Conservation (phyloP, 495 filamentous ascomycete species). For the Tuber aestivum region DNA sequence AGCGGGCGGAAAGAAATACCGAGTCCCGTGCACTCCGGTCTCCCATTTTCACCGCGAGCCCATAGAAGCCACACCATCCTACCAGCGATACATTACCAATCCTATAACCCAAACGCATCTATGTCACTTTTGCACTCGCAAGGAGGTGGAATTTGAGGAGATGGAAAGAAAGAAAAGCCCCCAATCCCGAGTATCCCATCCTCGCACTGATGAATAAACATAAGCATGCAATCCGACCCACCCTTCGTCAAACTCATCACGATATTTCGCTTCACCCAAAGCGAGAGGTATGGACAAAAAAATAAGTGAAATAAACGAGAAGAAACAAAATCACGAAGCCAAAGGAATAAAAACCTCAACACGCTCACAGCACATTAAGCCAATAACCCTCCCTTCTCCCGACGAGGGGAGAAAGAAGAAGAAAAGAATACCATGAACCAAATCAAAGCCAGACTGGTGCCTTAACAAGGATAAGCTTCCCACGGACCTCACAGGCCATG, state of each 20-base stretch:
- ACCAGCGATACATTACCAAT: neutral
- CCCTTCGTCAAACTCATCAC: slow-evolving; percentile 9
- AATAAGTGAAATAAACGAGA: slow-evolving; percentile 7
- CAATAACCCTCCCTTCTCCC: neutral
- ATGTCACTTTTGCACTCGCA: neutral
- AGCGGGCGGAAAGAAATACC: neutral
- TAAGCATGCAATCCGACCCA: neutral
- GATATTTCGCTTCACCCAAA: neutral
- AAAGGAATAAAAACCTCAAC: slow-evolving; percentile 18
- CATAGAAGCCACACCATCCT: neutral
- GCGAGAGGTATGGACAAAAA: slow-evolving; percentile 22
- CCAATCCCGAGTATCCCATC: neutral
- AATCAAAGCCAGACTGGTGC: slow-evolving; percentile 69
- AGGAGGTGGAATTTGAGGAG: slow-evolving; percentile 10
- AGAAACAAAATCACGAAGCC: slow-evolving; percentile 1
- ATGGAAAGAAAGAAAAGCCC: neutral
- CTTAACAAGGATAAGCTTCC: slow-evolving; percentile 75
- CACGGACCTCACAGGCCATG: slow-evolving; percentile 76
- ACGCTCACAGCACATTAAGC: slow-evolving; percentile 18
- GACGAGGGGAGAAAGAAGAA: too few species aligned
- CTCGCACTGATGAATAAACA: slow-evolving; percentile 1
- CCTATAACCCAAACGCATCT: neutral
- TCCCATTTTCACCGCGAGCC: neutral
- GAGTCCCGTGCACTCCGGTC: neutral
- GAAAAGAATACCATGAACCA: neutral